Conservation (phyloP, 192 early-diverging fungal genomes). For the Ambispora gerdemannii region DNA sequence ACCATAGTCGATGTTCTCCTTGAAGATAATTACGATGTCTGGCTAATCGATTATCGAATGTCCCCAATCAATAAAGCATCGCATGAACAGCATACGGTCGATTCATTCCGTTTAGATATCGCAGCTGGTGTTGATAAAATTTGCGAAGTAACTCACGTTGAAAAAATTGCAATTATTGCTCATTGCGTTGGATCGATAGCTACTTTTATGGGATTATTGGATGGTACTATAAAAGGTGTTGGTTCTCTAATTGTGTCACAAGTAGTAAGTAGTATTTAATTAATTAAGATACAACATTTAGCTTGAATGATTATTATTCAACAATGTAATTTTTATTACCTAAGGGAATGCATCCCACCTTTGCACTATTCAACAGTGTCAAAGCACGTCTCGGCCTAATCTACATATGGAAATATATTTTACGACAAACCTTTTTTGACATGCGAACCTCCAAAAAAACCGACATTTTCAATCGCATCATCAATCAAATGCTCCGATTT, state of each 20-base stretch:
- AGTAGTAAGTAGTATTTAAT: conserved; percentile 26
- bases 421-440: conserved; percentile 23
- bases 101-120: conserved; percentile 33
- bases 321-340: neutral
- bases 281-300: neutral
- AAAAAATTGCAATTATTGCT: conserved; percentile 42
- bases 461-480: conserved; percentile 30
- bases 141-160: conserved; percentile 33
- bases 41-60: conserved; percentile 41
- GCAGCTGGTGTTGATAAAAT: conserved; percentile 40
- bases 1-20: conserved; percentile 44
- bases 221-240: conserved; percentile 43
- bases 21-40: conserved; percentile 45
- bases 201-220: conserved; percentile 42
- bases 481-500: conserved; percentile 38
- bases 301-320: neutral
- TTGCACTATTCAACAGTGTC: conserved; percentile 14
- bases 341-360: conserved; percentile 17
- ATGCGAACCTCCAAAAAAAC: conserved; percentile 29
- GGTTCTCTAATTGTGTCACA: conserved; percentile 39
- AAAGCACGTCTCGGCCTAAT: conserved; percentile 2
- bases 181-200: conserved; percentile 44
- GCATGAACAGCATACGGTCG: conserved; percentile 34
- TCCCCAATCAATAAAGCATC: conserved; percentile 33
- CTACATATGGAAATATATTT: neutral